Evolutionary conservation across 2,329 filamentous ascomycete species (phyloP).

Genomic region (Alternaria alternata): DNA sequence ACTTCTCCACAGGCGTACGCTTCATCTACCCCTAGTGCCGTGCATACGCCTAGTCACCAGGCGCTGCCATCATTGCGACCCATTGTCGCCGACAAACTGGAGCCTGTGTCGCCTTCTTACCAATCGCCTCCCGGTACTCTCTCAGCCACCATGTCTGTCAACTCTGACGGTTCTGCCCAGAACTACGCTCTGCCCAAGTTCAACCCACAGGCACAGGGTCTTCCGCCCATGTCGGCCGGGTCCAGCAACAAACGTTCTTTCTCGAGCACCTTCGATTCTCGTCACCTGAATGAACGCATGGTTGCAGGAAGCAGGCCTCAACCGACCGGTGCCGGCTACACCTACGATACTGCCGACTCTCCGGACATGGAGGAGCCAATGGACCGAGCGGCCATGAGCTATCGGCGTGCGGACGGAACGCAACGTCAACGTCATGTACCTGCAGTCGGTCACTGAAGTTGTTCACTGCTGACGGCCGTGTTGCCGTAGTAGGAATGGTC

Average conservation of each 20-base stretch:
- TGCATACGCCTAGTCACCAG: conserved; percentile 45
- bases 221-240: conserved; percentile 33
- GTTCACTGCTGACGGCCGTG: conserved; percentile 18
- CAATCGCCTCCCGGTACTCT: conserved; percentile 46
- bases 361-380: conserved; percentile 53
- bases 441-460: conserved; percentile 37
- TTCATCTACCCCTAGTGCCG: conserved; percentile 32
- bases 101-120: conserved; percentile 57
- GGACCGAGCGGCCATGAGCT: conserved; percentile 54
- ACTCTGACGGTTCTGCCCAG: conserved; percentile 38
- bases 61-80: conserved; percentile 55
- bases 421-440: conserved; percentile 49
- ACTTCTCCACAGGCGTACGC: conserved; percentile 44
- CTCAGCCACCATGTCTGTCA: conserved; percentile 45
- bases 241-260: conserved; percentile 57
- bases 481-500: conserved; percentile 3
- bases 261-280: conserved; percentile 56
- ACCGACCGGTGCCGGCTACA: conserved; percentile 39
- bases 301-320: conserved; percentile 56
- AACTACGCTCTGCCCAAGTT: conserved; percentile 42
- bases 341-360: conserved; percentile 44
- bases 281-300: conserved; percentile 54
- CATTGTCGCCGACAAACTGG: conserved; percentile 46
- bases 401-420: conserved; percentile 58
- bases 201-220: conserved; percentile 35